Base-by-base conservation (phyloP, 2,329 filamentous ascomycete genomes). In the Botrytis aclada region DNA sequence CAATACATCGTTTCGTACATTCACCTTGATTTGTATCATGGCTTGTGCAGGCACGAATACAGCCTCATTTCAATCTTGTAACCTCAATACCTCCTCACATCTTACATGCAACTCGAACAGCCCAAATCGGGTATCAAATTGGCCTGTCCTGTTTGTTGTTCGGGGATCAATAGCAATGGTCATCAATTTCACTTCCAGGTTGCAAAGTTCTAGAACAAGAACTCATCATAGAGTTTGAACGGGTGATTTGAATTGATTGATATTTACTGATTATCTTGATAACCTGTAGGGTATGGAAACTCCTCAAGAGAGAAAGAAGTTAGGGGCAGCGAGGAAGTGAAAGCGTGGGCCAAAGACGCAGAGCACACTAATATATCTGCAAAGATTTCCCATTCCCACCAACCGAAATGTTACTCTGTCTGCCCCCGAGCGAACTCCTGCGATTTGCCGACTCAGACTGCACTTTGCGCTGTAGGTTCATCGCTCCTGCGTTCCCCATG, bases 341-440 rank as follows among this genome's bases (percentile, higher is more conserved):
- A 54, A 54, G 43, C 16, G 8, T 37, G 32, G 16, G 22, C n/a
- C 45, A 29, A n/a, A 16, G 37, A 37, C 3, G 12, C 1, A 14
- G 25, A 37, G 54, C 5, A 25, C 41, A 70, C 63, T 41, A 70
- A 64, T 61, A 70, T 29, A 70, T 70, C 32, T 70, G 69, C 41
- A 70, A 51, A 39, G 56, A 20, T 32, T 70, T 70, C 32, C 69
- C 69, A 61, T 70, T 64, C 41, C 69, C 58, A n/a, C 69, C 69
- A 29, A 70, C 41, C 32, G 41, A 61, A 39, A 70, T 70, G 41
- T 70, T 70, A 39, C 69, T 70, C 32, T 64, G 69, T 25, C 69
- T 47, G 25, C 60, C 69, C 51, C 69, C 56, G n/a, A 70, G 51
- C 25, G 37, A 45, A n/a, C 34, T 39, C 9, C 56, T 70, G 20